Percentiles rank a stretch among this genome's conserved stretches.
Conservation (phyloP, 441 rosid species). For the Populus hybrid region DNA sequence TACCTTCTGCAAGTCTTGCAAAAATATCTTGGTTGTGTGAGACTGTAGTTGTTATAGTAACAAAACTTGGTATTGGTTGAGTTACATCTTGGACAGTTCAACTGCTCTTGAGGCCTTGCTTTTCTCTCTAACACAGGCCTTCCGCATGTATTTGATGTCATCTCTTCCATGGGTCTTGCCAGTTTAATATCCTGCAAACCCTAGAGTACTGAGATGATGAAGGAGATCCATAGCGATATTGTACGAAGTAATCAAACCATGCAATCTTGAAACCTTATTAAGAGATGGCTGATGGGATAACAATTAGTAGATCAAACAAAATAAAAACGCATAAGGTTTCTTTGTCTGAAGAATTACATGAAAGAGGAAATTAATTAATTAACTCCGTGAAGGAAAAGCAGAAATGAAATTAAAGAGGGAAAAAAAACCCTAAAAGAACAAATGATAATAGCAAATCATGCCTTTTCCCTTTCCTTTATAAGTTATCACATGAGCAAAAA, state of each 20-base stretch:
- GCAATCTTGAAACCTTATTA: neutral
- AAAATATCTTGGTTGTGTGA: too few species aligned
- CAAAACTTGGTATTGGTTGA: too few species aligned
- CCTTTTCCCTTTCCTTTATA: constrained; percentile 28
- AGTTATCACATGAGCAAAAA: constrained; percentile 24
- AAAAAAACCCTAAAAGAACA: constrained; percentile 23
- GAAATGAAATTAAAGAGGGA: neutral
- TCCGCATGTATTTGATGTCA: constrained; percentile 38
- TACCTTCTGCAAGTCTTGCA: too few species aligned
- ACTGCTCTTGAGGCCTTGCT: constrained; percentile 67
- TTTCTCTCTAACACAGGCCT: constrained; percentile 50
- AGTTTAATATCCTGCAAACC: constrained; percentile 51
- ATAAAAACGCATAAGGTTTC: constrained; percentile 7
- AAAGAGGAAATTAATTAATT: neutral
- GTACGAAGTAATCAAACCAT: neutral
- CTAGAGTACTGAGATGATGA: constrained; percentile 18
- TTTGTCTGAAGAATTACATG: constrained; percentile 2
- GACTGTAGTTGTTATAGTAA: too few species aligned
- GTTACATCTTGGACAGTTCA: constrained; percentile 20
- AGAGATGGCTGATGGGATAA: constrained; percentile 1
- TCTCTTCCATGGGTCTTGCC: constrained; percentile 64
- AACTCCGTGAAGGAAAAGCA: neutral
- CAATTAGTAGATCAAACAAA: constrained; percentile 15
- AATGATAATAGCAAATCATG: constrained; percentile 29
- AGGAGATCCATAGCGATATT: neutral